phyloP scores from a whole-genome alignment of 2,329 filamentous ascomycete genomes.

The Chaetomiaceae sp. region DNA sequence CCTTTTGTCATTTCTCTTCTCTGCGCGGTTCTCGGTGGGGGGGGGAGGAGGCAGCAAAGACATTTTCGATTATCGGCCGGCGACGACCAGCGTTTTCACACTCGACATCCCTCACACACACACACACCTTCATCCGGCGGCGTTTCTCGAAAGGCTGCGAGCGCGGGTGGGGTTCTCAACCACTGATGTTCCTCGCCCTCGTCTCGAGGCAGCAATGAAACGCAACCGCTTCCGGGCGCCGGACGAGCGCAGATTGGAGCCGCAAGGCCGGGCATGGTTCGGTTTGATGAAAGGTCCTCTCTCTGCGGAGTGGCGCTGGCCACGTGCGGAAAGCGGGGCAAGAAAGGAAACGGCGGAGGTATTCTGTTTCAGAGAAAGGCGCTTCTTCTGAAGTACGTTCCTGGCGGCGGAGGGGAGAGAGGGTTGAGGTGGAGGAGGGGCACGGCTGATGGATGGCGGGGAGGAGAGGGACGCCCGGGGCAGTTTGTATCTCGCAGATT shows the following conservation, averaged over 20 bases:
- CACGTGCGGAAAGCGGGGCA: conserved; percentile 7
- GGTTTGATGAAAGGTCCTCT: neutral
- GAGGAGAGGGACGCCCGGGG: too few relatives aligned
- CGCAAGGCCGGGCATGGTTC: conserved; percentile 16
- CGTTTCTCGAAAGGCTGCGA: conserved; percentile 12
- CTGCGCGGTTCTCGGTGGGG: conserved; percentile 8
- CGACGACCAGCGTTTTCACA: conserved; percentile 23
- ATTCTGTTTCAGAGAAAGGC: conserved; percentile 6
- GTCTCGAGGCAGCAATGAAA: conserved; percentile 4
- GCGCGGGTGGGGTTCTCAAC: conserved; percentile 8
- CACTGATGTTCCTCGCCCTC: conserved; percentile 1
- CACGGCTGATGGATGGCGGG: too few relatives aligned
- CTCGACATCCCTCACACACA: too few relatives aligned
- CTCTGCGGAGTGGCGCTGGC: conserved; percentile 15
- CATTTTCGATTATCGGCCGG: conserved; percentile 23
- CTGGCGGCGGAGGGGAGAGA: neutral
- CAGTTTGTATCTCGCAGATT: conserved; percentile 6
- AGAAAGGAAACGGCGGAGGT: conserved; percentile 2
- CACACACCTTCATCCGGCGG: neutral
- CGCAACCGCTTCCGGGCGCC: neutral
- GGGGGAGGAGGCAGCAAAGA: too few relatives aligned
- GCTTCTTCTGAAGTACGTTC: conserved; percentile 9
- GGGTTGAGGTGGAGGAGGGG: too few relatives aligned
- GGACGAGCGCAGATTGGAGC: conserved; percentile 15
- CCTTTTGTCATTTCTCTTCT: conserved; percentile 6